phyloP scores from a whole-genome alignment of 2,329 filamentous ascomycete species.

The Seiridium cupressi region DNA sequence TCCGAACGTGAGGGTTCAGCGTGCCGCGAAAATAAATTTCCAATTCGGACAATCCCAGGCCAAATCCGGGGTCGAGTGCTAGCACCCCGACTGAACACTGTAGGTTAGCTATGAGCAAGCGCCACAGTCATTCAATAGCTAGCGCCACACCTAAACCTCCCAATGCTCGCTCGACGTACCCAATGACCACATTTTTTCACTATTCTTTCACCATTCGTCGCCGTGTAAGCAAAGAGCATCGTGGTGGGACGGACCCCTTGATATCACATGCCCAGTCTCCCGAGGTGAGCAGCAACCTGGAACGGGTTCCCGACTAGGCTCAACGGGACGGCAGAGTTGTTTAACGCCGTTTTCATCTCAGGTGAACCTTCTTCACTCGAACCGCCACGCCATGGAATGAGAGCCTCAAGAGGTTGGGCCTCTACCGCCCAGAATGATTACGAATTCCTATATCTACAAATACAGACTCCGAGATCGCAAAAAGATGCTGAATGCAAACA shows the following conservation, averaged over 20 bases:
- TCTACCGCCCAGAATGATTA: not conserved
- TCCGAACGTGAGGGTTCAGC: not conserved
- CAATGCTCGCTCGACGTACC: no score
- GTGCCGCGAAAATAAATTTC: constrained; percentile 4
- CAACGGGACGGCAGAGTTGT: not conserved
- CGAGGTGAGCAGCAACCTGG: no score
- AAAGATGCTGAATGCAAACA: not conserved
- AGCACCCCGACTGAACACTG: not conserved
- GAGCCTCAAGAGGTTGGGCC: not conserved
- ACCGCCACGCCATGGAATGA: not conserved
- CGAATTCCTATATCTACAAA: constrained; percentile 3
- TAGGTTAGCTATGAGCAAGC: not conserved
- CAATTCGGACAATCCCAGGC: not conserved
- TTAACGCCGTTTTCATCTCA: not conserved
- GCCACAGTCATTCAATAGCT: not conserved
- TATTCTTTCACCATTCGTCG: no score
- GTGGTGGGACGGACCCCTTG: no score
- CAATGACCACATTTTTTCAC: no score
- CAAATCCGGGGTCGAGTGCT: not conserved
- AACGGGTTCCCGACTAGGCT: not conserved
- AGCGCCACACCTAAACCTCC: not conserved
- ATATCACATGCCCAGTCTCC: no score
- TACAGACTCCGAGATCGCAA: not conserved
- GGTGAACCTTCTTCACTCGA: not conserved
- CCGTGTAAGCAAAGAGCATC: no score